These are phyloP conservation scores for Codiaeum variegatum DNA, from an alignment of 441 rosid species.

Conservation along the genomic window DNA sequence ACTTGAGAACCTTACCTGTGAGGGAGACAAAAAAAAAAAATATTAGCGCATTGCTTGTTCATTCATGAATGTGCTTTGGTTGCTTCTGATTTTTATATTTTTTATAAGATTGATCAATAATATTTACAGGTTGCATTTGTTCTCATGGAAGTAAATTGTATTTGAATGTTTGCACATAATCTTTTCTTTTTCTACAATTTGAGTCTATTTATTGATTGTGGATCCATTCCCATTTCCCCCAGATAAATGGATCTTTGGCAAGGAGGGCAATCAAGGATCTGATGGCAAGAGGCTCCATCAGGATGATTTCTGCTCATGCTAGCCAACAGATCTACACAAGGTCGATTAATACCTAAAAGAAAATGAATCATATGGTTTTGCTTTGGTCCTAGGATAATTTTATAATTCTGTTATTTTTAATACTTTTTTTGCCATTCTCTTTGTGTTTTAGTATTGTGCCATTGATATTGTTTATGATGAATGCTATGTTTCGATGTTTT, in stretches of 20 bases:
- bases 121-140: neutral
- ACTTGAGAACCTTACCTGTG: neutral
- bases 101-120: no score
- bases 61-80: no score
- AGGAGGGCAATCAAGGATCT: conserved; percentile 1
- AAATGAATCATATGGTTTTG: neutral
- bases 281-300: conserved; percentile 6
- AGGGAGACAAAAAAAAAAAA: neutral
- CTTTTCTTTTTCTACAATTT: neutral
- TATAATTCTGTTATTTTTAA: neutral
- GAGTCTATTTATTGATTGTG: neutral
- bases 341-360: neutral
- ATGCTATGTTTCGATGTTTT: neutral
- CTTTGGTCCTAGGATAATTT: neutral
- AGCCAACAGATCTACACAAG: conserved; percentile 10
- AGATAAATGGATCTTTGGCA: conserved; percentile 7
- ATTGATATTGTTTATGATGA: neutral
- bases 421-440: no score
- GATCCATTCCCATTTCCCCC: neutral
- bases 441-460: neutral
- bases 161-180: neutral
- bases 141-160: neutral
- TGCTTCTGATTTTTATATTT: no score
- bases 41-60: no score
- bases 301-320: conserved; percentile 1